Conservation (phyloP, 352 stramenopile genomes). For the Thalassiosira pacifica region DNA sequence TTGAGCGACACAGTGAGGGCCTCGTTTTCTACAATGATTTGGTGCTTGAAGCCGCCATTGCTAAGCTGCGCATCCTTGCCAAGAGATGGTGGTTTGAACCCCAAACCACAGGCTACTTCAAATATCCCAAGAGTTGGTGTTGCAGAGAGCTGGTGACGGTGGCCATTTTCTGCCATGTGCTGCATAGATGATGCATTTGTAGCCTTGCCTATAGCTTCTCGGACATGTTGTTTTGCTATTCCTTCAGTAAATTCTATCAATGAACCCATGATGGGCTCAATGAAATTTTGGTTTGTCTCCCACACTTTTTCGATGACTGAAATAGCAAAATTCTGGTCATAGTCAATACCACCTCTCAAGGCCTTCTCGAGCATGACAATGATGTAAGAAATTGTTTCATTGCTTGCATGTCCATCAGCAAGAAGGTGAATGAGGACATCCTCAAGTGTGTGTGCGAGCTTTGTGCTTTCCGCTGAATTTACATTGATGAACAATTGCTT, state of each 20-base stretch:
- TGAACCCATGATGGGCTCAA: constrained; percentile 71
- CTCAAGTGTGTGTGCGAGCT: constrained; percentile 43
- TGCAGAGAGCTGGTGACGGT: constrained; percentile 66
- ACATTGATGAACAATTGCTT: constrained; percentile 59
- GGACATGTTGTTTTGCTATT: constrained; percentile 68
- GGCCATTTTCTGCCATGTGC: constrained; percentile 57
- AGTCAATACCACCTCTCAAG: constrained; percentile 26
- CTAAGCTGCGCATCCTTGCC: constrained; percentile 41
- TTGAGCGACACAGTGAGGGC: constrained; percentile 29
- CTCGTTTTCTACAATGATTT: constrained; percentile 47
- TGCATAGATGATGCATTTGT: constrained; percentile 60
- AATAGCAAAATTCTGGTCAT: constrained; percentile 60
- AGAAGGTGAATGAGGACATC: constrained; percentile 48
- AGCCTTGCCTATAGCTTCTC: constrained; percentile 61
- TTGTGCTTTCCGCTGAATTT: constrained; percentile 38
- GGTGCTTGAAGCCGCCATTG: constrained; percentile 41
- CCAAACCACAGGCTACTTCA: constrained; percentile 64
- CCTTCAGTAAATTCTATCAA: constrained; percentile 70
- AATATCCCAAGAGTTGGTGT: constrained; percentile 83
- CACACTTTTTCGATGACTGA: constrained; percentile 70
- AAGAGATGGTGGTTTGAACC: constrained; percentile 46
- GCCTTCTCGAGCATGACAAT: constrained; percentile 51
- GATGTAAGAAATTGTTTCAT: constrained; percentile 52
- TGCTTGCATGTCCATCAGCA: constrained; percentile 23
- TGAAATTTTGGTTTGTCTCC: constrained; percentile 51